Evolutionary conservation across 805 yeast species (phyloP).

Genomic region (Saccharomycodes ludwigii): DNA sequence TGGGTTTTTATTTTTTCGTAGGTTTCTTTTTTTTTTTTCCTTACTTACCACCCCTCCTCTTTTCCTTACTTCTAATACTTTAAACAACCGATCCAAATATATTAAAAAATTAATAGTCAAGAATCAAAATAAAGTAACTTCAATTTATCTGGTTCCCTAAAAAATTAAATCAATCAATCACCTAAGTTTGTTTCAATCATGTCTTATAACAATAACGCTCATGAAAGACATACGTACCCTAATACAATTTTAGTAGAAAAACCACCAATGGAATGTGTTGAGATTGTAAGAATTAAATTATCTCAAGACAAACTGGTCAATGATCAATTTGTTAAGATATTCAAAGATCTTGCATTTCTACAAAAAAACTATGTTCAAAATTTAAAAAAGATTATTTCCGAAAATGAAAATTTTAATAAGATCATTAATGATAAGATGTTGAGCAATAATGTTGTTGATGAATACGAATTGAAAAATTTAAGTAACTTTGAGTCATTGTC

Average conservation of each 20-base stretch:
- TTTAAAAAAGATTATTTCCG: slow-evolving; percentile 26
- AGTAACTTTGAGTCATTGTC: slow-evolving; percentile 36
- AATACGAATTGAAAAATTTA: slow-evolving; percentile 35
- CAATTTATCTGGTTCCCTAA: too few relatives aligned
- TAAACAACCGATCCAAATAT: not conserved
- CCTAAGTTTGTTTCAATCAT: too few relatives aligned
- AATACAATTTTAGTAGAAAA: slow-evolving; percentile 30
- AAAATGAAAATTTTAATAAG: slow-evolving; percentile 24
- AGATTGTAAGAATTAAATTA: slow-evolving; percentile 43
- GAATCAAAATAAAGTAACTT: slow-evolving; percentile 10
- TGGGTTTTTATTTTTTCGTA: too few relatives aligned
- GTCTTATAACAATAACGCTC: slow-evolving; percentile 2
- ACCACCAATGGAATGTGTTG: slow-evolving; percentile 48
- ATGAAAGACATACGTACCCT: slow-evolving; percentile 26
- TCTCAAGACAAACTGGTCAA: slow-evolving; percentile 43
- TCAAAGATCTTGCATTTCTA: slow-evolving; percentile 39
- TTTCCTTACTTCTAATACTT: slow-evolving; percentile 1
- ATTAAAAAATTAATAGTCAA: not conserved
- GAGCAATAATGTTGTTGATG: slow-evolving; percentile 29
- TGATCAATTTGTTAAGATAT: slow-evolving; percentile 48
- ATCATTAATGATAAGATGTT: slow-evolving; percentile 22
- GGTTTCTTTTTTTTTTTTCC: too few relatives aligned
- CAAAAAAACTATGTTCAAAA: slow-evolving; percentile 36
- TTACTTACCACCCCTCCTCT: too few relatives aligned
- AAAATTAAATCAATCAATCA: too few relatives aligned